Percentiles rank a stretch among this genome's conserved stretches.
These are phyloP conservation scores for Eucalyptus paniculata DNA, from an alignment of 345 rosid genomes.

Conservation along the genomic window DNA sequence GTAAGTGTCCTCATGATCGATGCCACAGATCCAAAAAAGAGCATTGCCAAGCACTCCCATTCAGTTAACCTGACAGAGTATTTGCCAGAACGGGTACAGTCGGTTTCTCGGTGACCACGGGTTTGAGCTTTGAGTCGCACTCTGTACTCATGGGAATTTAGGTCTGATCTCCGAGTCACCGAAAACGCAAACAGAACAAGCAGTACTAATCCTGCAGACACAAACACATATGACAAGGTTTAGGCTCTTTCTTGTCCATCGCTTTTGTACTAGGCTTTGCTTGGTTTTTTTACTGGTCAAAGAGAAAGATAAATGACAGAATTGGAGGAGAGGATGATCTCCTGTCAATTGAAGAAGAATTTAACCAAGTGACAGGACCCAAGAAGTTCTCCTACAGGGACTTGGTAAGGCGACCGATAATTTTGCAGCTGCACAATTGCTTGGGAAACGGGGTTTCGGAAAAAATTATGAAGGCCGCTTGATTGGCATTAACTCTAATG, in stretches of 20 bases:
- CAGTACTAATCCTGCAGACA: neutral
- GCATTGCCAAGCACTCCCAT: neutral
- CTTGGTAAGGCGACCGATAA: neutral
- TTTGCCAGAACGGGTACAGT: constrained; percentile 7
- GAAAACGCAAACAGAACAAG: neutral
- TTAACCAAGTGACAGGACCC: neutral
- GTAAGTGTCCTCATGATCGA: neutral
- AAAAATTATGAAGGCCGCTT: neutral
- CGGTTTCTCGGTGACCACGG: constrained; percentile 5
- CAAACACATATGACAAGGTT: neutral
- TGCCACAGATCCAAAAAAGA: neutral
- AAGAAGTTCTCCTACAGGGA: neutral
- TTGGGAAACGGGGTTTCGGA: neutral
- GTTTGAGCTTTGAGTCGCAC: neutral
- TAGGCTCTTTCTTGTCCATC: neutral
- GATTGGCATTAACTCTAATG: neutral
- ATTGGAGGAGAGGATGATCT: neutral
- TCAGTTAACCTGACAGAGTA: neutral
- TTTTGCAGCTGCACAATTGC: neutral
- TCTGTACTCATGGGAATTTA: constrained; percentile 1
- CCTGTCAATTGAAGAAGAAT: neutral
- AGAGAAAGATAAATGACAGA: neutral
- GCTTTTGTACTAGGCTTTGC: neutral
- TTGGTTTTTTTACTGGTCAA: neutral
- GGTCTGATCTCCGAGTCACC: neutral